These are phyloP conservation scores for Raddia distichophylla DNA, from an alignment of 176 grass and related monocot species.

Conservation along the genomic window DNA sequence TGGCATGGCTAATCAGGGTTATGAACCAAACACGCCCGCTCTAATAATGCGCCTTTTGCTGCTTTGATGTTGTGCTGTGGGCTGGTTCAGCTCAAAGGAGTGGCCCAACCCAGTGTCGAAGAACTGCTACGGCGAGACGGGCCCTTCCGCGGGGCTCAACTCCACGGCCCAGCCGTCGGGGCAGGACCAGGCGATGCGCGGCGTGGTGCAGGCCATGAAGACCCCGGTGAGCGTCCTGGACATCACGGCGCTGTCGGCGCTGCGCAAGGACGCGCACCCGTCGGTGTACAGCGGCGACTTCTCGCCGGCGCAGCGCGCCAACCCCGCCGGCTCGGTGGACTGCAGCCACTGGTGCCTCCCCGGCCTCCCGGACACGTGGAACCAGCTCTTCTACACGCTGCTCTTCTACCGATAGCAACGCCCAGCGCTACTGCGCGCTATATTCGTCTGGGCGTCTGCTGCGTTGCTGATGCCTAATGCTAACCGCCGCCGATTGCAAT, in stretches of 20 bases:
- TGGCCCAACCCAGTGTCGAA: constrained; percentile 62
- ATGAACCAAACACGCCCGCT: no score
- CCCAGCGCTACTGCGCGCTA: no score
- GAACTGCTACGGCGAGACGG: constrained; percentile 82
- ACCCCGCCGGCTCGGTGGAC: constrained; percentile 63
- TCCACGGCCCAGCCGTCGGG: constrained; percentile 35
- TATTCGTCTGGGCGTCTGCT: no score
- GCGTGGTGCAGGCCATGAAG: constrained; percentile 56
- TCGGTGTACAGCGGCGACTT: constrained; percentile 82
- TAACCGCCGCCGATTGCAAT: neutral
- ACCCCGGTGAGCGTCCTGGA: constrained; percentile 60
- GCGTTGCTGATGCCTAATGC: neutral
- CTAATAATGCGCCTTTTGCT: neutral
- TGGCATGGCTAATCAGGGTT: no score
- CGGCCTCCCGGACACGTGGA: constrained; percentile 90
- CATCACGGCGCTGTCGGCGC: constrained; percentile 64
- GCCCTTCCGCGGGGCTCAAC: constrained; percentile 51
- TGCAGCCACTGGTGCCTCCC: constrained; percentile 98
- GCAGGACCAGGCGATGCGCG: constrained; percentile 57
- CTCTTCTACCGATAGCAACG: constrained; percentile 60
- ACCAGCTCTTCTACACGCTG: constrained; percentile 85
- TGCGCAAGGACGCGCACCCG: constrained; percentile 85
- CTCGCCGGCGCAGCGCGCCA: constrained; percentile 66
- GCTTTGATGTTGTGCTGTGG: neutral
- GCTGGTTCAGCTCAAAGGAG: constrained; percentile 40